Evolutionary conservation across 495 filamentous ascomycete genomes (phyloP).

Genomic region (Tuber umbilicatum): DNA sequence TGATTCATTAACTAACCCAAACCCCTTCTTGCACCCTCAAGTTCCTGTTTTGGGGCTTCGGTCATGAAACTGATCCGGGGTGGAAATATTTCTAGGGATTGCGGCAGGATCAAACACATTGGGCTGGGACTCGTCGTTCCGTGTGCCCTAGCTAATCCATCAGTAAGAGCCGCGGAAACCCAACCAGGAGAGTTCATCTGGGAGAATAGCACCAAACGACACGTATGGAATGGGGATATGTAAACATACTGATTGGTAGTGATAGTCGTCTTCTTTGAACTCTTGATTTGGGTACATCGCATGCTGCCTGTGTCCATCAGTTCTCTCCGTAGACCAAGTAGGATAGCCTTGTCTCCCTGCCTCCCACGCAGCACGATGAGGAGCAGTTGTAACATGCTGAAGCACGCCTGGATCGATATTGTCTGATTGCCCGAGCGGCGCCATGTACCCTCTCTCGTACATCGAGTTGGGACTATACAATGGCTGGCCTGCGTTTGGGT

Average conservation of each 20-base stretch:
- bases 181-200: neutral
- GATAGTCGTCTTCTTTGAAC: constrained; percentile 18
- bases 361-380: constrained; percentile 21
- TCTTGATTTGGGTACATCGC: constrained; percentile 13
- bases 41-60: neutral
- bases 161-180: neutral
- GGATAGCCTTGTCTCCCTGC: neutral
- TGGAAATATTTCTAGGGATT: neutral
- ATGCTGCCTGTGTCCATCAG: constrained; percentile 14
- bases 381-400: constrained; percentile 10
- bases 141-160: neutral
- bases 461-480: neutral
- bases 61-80: neutral
- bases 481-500: neutral
- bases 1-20: neutral
- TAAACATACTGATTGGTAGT: constrained; percentile 20
- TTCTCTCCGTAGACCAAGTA: neutral
- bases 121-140: neutral
- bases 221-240: neutral
- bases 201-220: neutral
- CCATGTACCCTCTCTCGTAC: constrained; percentile 5
- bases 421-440: constrained; percentile 7
- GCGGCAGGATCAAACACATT: neutral
- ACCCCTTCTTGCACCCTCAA: neutral
- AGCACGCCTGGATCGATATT: constrained; percentile 26